These are phyloP conservation scores for Kentomonas sorsogonicus DNA, from an alignment of 208 protist species.

Conservation along the genomic window DNA sequence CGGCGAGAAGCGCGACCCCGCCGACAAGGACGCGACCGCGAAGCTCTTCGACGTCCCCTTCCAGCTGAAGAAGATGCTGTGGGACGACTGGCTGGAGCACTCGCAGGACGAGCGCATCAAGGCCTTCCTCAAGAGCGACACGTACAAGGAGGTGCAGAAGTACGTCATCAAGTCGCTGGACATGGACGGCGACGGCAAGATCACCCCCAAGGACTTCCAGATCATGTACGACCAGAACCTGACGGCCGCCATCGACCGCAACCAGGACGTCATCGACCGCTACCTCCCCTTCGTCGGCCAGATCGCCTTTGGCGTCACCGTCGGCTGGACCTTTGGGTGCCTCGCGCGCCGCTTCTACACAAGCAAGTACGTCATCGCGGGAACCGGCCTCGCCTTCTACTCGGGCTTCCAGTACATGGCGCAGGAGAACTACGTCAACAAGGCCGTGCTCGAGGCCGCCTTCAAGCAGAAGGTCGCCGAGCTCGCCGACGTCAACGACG, in stretches of 20 bases:
- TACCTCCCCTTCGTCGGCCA: conserved; percentile 48
- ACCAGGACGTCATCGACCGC: conserved; percentile 30
- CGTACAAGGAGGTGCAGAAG: conserved; percentile 19
- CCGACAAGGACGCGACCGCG: conserved; percentile 19
- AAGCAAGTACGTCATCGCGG: conserved; percentile 33
- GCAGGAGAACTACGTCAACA: conserved; percentile 59
- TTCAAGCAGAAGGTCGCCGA: conserved; percentile 47
- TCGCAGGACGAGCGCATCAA: conserved; percentile 27
- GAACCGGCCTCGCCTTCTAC: conserved; percentile 29
- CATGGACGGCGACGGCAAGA: conserved; percentile 57
- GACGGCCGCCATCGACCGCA: conserved; percentile 17
- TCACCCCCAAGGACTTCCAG: conserved; percentile 62
- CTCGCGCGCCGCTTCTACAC: conserved; percentile 38
- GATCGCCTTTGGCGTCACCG: conserved; percentile 33
- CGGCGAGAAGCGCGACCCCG: conserved; percentile 21
- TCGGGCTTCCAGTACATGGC: conserved; percentile 48
- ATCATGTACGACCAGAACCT: conserved; percentile 55
- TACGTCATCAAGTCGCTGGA: conserved; percentile 33
- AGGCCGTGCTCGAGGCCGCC: conserved; percentile 26
- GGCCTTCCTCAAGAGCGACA: conserved; percentile 35
- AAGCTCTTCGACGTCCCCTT: conserved; percentile 41
- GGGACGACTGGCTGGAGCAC: conserved; percentile 24
- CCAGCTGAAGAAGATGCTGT: conserved; percentile 31
- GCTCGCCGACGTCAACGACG: conserved; percentile 47
- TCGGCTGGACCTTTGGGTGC: conserved; percentile 30